These are phyloP conservation scores for Scenedesmus sp. DNA, from an alignment of 163 green algal species.

Conservation along the genomic window DNA sequence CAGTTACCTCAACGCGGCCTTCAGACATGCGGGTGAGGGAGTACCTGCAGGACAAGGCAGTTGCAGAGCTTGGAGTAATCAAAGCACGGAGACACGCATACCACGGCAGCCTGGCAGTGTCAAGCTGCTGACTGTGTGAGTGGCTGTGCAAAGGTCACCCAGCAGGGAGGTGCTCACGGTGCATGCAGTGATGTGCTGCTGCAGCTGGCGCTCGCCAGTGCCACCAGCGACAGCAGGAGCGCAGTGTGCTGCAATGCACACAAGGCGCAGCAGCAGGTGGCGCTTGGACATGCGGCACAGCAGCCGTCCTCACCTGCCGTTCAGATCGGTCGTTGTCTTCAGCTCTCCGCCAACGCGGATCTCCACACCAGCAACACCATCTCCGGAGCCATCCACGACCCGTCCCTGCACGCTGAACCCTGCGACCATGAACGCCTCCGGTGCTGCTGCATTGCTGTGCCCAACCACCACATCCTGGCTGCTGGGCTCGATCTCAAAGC, in stretches of 20 bases:
- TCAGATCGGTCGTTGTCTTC: conserved; percentile 23
- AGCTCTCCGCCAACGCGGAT: not conserved
- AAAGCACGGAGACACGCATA: not conserved
- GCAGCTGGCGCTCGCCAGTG: too few species aligned
- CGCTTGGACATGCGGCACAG: not conserved
- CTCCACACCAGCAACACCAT: conserved; percentile 12
- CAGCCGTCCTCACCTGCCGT: conserved; percentile 1
- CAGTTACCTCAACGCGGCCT: conserved; percentile 22
- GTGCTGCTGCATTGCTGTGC: not conserved
- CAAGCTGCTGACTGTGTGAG: too few species aligned
- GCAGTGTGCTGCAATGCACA: not conserved
- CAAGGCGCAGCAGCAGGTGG: not conserved
- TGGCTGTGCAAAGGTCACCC: too few species aligned
- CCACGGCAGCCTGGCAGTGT: not conserved
- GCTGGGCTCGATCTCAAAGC: conserved; percentile 33
- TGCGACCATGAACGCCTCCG: conserved; percentile 27
- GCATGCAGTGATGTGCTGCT: not conserved
- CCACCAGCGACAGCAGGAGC: not conserved
- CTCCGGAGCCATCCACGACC: conserved; percentile 8
- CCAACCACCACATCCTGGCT: not conserved
- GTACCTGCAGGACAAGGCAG: not conserved
- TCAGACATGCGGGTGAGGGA: conserved; percentile 16
- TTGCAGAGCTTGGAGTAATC: not conserved
- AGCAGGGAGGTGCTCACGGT: not conserved
- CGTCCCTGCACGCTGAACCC: conserved; percentile 44